A percentile compares a stretch with the other conserved stretches of the same genome.
Evolutionary conservation across 495 filamentous ascomycete species (phyloP).

Genomic region (Daldinia childiae): DNA sequence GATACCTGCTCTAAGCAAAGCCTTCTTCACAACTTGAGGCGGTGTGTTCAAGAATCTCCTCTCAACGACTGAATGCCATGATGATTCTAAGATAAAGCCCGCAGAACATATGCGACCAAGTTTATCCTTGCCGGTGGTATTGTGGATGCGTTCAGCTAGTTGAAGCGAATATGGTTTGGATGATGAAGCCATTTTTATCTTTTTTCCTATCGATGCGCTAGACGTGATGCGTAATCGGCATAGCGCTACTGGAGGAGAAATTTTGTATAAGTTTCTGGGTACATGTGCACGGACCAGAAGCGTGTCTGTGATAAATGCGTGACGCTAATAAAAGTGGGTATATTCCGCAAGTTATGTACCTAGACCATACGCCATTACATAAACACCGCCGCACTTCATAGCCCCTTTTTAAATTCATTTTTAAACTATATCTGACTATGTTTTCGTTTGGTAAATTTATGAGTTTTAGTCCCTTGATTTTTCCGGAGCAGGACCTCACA

Average conservation of each 20-base stretch:
- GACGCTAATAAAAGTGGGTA: neutral
- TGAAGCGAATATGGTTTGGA: constrained; percentile 33
- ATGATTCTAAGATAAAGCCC: constrained; percentile 31
- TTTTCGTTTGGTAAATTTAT: no score
- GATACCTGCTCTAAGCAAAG: constrained; percentile 21
- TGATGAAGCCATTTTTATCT: constrained; percentile 21
- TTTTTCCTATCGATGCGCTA: neutral
- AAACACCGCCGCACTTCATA: neutral
- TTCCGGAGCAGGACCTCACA: no score
- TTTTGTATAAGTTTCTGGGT: neutral
- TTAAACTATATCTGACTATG: no score
- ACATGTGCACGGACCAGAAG: neutral
- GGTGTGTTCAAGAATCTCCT: constrained; percentile 27
- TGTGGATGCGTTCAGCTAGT: constrained; percentile 39
- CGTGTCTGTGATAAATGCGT: neutral
- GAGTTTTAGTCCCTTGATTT: no score
- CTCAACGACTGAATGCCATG: constrained; percentile 33
- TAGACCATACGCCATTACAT: neutral
- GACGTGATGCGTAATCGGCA: neutral
- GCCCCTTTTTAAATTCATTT: no score
- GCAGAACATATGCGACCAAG: constrained; percentile 19
- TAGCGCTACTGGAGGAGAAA: neutral
- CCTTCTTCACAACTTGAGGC: constrained; percentile 16
- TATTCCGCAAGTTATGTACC: neutral
- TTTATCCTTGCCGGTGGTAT: constrained; percentile 32